phyloP scores from a whole-genome alignment of 148 eudicot genomes.

The Cornus suecica region DNA sequence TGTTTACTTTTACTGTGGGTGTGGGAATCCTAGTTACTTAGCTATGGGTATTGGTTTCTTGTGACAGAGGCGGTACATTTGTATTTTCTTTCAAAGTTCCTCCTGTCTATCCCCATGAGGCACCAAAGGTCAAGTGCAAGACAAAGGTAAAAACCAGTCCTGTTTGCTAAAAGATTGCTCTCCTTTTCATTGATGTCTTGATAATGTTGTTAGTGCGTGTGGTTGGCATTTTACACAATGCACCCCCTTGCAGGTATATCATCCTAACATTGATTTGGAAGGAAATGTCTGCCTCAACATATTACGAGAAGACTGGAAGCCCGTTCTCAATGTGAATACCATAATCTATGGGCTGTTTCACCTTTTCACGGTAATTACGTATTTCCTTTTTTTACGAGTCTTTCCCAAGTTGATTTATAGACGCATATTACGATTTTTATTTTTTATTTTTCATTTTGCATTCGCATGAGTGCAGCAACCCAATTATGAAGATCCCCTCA shows the following conservation, averaged over 20 bases:
- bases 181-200: background rate
- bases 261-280: slow-evolving; percentile 92
- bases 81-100: slow-evolving; percentile 59
- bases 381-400: background rate
- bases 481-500: slow-evolving; percentile 91
- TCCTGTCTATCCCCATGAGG: slow-evolving; percentile 63
- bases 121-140: slow-evolving; percentile 77
- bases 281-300: slow-evolving; percentile 95
- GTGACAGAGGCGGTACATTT: slow-evolving; percentile 58
- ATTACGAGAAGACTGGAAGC: slow-evolving; percentile 94
- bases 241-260: slow-evolving; percentile 59
- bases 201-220: background rate
- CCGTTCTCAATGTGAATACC: slow-evolving; percentile 81
- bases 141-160: slow-evolving; percentile 43
- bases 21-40: too few species aligned
- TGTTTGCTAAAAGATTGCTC: background rate
- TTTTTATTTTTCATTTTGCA: background rate
- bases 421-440: background rate
- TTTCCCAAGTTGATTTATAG: background rate
- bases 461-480: slow-evolving; percentile 59
- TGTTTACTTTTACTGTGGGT: too few species aligned
- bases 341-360: slow-evolving; percentile 78
- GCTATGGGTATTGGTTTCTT: slow-evolving; percentile 4
- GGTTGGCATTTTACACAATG: background rate
- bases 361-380: slow-evolving; percentile 67